Evolutionary conservation across 139 green algal genomes (phyloP).

Genomic region (Pycnococcus provasolii): DNA sequence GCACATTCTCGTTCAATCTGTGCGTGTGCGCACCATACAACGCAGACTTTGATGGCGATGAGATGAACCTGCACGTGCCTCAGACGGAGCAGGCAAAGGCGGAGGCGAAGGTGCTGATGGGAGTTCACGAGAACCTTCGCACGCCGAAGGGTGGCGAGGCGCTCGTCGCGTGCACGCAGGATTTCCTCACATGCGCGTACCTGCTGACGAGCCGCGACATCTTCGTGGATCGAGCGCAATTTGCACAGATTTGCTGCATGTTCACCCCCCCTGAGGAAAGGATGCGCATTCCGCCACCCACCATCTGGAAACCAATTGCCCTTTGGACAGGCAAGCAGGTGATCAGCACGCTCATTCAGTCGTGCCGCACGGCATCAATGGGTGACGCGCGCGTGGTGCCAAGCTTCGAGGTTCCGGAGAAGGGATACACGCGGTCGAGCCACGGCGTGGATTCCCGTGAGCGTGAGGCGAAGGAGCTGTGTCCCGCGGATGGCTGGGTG

Average conservation of each 20-base stretch:
- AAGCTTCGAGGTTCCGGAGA: constrained; percentile 80
- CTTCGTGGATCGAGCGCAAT: constrained; percentile 47
- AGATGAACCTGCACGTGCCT: constrained; percentile 98
- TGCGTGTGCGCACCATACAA: constrained; percentile 96
- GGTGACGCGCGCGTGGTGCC: constrained; percentile 53
- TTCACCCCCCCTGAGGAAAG: constrained; percentile 57
- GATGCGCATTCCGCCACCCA: constrained; percentile 49
- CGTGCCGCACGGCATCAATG: background rate
- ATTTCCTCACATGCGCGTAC: constrained; percentile 92
- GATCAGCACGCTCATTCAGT: constrained; percentile 65
- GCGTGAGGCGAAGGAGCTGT: constrained; percentile 63
- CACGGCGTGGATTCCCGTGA: constrained; percentile 19
- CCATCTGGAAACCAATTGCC: constrained; percentile 67
- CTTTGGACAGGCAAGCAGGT: constrained; percentile 98
- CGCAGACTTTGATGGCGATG: constrained; percentile 97
- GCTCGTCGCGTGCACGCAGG: constrained; percentile 85
- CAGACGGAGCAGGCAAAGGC: constrained; percentile 91
- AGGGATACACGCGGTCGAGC: constrained; percentile 47
- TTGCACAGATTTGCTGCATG: constrained; percentile 54
- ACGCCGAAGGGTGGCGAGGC: constrained; percentile 96
- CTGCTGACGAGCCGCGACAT: constrained; percentile 59
- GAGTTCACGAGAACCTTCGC: constrained; percentile 72
- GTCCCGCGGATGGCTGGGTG: constrained; percentile 76
- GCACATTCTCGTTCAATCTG: constrained; percentile 97
- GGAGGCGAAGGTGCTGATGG: constrained; percentile 85